These are phyloP conservation scores for Tricholoma flavovirens DNA, from an alignment of 768 basidiomycete species.

Conservation along the genomic window DNA sequence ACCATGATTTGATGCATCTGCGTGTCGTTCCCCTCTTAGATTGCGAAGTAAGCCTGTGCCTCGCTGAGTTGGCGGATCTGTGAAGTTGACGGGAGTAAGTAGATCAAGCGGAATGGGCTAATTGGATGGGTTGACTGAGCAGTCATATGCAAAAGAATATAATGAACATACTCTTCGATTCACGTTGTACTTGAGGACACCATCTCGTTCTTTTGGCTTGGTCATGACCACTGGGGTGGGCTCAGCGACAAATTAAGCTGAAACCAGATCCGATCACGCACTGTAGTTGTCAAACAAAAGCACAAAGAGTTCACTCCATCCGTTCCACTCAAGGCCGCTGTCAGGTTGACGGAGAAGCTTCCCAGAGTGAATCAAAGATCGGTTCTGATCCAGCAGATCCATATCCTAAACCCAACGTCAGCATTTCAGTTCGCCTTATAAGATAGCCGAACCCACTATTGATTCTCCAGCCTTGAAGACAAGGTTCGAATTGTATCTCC, in stretches of 20 bases:
- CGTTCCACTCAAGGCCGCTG: constrained; percentile 80
- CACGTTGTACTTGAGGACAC: constrained; percentile 69
- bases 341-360: constrained; percentile 85
- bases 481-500: constrained; percentile 77
- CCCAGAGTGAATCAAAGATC: constrained; percentile 80
- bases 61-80: constrained; percentile 72
- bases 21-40: constrained; percentile 38
- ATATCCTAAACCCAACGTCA: constrained; percentile 50
- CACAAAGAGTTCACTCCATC: constrained; percentile 87
- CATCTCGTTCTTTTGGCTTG: constrained; percentile 76
- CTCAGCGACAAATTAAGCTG: constrained; percentile 9
- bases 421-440: neutral
- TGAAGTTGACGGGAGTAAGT: constrained; percentile 78
- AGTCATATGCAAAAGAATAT: neutral
- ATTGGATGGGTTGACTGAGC: constrained; percentile 5
- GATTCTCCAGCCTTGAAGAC: constrained; percentile 75
- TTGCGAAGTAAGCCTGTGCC: constrained; percentile 67
- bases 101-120: constrained; percentile 94
- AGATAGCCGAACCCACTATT: constrained; percentile 35
- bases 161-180: constrained; percentile 60
- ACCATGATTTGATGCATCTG: constrained; percentile 17
- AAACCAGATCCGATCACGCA: constrained; percentile 31
- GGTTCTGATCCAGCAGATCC: constrained; percentile 79
- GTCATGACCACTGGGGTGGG: constrained; percentile 73
- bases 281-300: constrained; percentile 94